Evolutionary conservation across 2,329 filamentous ascomycete genomes (phyloP).

Genomic region (Cladosporium phlei): DNA sequence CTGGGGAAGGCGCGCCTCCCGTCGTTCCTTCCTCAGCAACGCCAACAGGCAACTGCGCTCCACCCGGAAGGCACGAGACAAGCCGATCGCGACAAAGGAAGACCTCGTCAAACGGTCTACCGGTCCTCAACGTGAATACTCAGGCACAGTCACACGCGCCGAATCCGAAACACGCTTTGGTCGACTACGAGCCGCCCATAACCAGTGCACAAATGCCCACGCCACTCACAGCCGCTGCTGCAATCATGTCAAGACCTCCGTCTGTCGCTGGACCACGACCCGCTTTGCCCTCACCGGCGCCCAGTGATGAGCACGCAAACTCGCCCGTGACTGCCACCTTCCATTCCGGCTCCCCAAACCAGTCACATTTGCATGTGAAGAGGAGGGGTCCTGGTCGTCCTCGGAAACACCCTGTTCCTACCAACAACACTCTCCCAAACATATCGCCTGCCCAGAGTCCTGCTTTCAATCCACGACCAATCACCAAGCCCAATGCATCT

Average conservation of each 20-base stretch:
- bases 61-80: not conserved
- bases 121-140: not conserved
- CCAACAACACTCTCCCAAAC: not conserved
- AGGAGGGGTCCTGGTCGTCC: not conserved
- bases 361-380: not conserved
- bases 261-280: not conserved
- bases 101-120: not conserved
- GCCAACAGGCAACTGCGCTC: not conserved
- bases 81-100: not conserved
- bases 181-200: conserved; percentile 11
- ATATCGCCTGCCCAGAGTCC: not conserved
- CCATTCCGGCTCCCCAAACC: not conserved
- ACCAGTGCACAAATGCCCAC: conserved; percentile 20
- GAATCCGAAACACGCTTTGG: conserved; percentile 3
- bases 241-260: not conserved
- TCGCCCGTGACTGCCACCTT: not conserved
- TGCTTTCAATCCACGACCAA: not conserved
- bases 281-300: conserved; percentile 58
- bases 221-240: conserved; percentile 1
- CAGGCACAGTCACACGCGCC: not conserved
- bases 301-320: conserved; percentile 52
- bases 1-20: conserved; percentile 3
- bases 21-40: too few species aligned
- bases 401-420: not conserved
- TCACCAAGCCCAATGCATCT: not conserved